Percentiles rank a stretch among this genome's conserved stretches.
phyloP scores from a whole-genome alignment of 169 alveolate genomes.

The Plasmodium fragile region DNA sequence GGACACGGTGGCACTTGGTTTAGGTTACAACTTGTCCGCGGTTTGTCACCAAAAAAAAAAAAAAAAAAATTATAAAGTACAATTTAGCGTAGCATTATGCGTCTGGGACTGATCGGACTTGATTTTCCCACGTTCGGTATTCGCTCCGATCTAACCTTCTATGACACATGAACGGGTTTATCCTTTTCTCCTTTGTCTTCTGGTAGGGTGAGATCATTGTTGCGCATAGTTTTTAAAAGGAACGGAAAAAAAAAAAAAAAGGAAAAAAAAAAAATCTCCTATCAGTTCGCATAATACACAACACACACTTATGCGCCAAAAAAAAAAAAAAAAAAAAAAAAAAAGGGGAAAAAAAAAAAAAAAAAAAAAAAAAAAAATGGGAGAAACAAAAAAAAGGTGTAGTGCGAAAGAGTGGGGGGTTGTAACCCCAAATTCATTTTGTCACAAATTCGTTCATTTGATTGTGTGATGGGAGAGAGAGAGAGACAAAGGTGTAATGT shows the following conservation, averaged over 20 bases:
- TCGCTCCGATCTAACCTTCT: slow-evolving; percentile 21
- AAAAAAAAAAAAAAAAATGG: background rate
- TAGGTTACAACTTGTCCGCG: background rate
- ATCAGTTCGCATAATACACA: background rate
- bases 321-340: background rate
- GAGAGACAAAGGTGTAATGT: background rate
- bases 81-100: background rate
- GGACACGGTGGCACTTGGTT: background rate
- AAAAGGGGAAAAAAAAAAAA: background rate
- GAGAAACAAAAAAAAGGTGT: background rate
- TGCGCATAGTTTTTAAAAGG: background rate
- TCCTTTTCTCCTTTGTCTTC: slow-evolving; percentile 3
- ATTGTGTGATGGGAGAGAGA: background rate
- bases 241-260: background rate
- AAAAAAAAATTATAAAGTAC: background rate
- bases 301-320: background rate
- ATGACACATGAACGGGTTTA: slow-evolving; percentile 11
- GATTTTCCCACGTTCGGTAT: background rate
- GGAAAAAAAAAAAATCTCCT: background rate
- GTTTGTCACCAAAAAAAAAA: background rate
- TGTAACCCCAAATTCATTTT: background rate
- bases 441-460: background rate
- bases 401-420: background rate
- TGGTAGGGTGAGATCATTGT: background rate
- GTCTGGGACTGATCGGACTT: background rate